These are phyloP conservation scores for Nannochloropsis oceanica DNA, from an alignment of 108 stramenopile species.

Conservation along the genomic window DNA sequence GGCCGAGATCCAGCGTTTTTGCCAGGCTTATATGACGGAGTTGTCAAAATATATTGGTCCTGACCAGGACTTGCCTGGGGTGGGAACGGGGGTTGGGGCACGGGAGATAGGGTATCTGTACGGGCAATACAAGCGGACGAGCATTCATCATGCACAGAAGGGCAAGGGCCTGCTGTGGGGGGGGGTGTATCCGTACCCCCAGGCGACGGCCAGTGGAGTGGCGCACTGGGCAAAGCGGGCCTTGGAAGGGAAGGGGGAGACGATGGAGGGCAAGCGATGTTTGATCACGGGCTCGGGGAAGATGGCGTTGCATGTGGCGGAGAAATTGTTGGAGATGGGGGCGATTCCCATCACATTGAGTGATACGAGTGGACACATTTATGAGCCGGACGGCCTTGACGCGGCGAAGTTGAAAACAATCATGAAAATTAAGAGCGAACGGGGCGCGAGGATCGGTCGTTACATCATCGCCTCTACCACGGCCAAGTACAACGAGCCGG, in stretches of 20 bases:
- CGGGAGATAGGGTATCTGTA: slow-evolving; percentile 86
- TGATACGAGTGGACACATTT: slow-evolving; percentile 76
- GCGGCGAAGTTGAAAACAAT: slow-evolving; percentile 67
- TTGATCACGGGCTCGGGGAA: slow-evolving; percentile 82
- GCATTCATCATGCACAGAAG: slow-evolving; percentile 30
- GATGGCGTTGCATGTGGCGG: slow-evolving; percentile 71
- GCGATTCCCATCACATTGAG: slow-evolving; percentile 75
- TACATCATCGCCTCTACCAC: slow-evolving; percentile 43
- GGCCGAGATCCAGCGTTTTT: slow-evolving; percentile 88
- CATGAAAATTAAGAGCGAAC: slow-evolving; percentile 77
- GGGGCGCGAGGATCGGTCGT: slow-evolving; percentile 54
- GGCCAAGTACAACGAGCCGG: slow-evolving; percentile 29
- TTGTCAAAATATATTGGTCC: slow-evolving; percentile 87
- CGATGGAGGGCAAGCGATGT: slow-evolving; percentile 78
- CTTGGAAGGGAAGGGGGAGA: slow-evolving; percentile 62
- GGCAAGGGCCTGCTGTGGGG: slow-evolving; percentile 39
- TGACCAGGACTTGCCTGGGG: slow-evolving; percentile 68
- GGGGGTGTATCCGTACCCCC: slow-evolving; percentile 13
- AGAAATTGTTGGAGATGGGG: slow-evolving; percentile 75
- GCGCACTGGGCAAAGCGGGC: slow-evolving; percentile 77
- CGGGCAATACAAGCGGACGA: slow-evolving; percentile 95
- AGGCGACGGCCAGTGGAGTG: slow-evolving; percentile 82
- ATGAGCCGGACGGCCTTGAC: slow-evolving; percentile 85
- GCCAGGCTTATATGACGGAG: slow-evolving; percentile 94
- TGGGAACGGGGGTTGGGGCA: slow-evolving; percentile 74